phyloP scores from a whole-genome alignment of 176 grass and related monocot genomes.

The Microstegium vimineum region DNA sequence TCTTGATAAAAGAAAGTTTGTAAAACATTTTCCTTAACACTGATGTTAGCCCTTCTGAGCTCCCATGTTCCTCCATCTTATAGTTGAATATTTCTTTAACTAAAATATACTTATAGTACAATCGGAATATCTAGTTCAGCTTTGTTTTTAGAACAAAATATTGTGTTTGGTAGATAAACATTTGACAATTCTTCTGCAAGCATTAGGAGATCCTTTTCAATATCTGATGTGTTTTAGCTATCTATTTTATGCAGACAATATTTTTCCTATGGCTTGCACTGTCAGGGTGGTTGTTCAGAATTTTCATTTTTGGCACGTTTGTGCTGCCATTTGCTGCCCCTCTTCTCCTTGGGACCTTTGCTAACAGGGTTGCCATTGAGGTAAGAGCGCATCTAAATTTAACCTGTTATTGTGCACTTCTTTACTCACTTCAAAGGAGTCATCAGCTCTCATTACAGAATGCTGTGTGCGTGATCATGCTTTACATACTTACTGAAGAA shows the following conservation, averaged over 20 bases:
- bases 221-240: neutral
- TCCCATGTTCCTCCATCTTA: neutral
- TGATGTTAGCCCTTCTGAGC: neutral
- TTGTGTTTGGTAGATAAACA: neutral
- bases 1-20: neutral
- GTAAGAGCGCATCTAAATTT: neutral
- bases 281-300: constrained; percentile 92
- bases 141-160: neutral
- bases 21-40: neutral
- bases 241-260: constrained; percentile 57
- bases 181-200: neutral
- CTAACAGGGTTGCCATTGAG: constrained; percentile 59
- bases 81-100: neutral
- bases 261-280: constrained; percentile 82
- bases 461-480: neutral
- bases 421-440: neutral
- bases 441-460: neutral
- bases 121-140: neutral
- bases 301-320: constrained; percentile 77
- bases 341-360: constrained; percentile 83
- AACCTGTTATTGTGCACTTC: neutral
- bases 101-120: neutral
- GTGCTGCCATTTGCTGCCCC: constrained; percentile 80
- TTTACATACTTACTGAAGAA: neutral
- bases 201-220: neutral